Evolutionary conservation across 257 asterid species (phyloP).

Genomic region (Paraleonurus japonicus): DNA sequence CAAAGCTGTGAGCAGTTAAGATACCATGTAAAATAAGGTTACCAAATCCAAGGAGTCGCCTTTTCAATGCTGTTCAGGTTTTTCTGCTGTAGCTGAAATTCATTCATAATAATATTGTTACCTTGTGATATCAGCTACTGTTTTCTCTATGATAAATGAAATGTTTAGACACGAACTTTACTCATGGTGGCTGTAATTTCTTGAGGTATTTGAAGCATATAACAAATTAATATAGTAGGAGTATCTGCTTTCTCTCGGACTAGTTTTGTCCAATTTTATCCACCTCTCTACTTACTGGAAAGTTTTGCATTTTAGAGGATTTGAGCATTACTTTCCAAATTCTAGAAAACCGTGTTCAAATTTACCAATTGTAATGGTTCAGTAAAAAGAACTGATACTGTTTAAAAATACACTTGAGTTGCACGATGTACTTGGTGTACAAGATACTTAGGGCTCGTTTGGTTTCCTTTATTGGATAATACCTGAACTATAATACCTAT

Average conservation of each 20-base stretch:
- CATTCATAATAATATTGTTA: not conserved
- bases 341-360: no score
- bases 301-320: no score
- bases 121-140: constrained; percentile 3
- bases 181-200: not conserved
- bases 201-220: constrained; percentile 4
- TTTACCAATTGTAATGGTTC: no score
- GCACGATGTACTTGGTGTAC: no score
- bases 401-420: no score
- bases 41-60: constrained; percentile 34
- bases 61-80: constrained; percentile 1
- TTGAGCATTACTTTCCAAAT: no score
- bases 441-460: no score
- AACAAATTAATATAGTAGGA: not conserved
- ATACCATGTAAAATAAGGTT: not conserved
- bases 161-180: not conserved
- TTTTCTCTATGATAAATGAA: constrained; percentile 10
- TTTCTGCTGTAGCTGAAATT: constrained; percentile 25
- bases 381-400: no score
- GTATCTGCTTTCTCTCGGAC: not conserved
- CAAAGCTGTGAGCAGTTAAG: constrained; percentile 69
- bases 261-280: not conserved
- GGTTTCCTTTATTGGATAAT: no score
- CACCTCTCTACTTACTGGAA: no score
- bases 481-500: no score